Conservation (phyloP, 371 early-diverging fungal species). For the Saksenaea oblongispora region DNA sequence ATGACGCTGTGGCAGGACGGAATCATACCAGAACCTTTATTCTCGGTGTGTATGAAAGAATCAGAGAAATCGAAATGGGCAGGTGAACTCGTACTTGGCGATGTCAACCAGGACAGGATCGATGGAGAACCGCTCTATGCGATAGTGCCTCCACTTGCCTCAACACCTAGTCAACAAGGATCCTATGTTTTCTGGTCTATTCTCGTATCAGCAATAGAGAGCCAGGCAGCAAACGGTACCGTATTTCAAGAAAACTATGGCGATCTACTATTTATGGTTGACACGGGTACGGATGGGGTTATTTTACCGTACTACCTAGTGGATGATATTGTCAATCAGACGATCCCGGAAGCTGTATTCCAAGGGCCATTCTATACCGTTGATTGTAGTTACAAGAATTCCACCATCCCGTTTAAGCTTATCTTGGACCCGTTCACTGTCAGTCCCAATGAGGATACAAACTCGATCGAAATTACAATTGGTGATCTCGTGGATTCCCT, state of each 20-base stretch:
- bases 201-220: background rate
- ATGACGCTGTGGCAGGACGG: slow-evolving; percentile 6
- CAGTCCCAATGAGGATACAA: too few relatives aligned
- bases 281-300: background rate
- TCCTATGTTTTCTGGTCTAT: background rate
- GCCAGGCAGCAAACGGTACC: background rate
- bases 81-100: slow-evolving; percentile 61
- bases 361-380: background rate
- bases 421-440: background rate
- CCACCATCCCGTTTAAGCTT: background rate
- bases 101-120: slow-evolving; percentile 28
- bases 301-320: background rate
- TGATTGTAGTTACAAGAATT: background rate
- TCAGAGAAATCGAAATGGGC: slow-evolving; percentile 7
- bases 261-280: background rate
- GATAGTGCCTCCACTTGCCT: background rate
- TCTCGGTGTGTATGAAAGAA: slow-evolving; percentile 7
- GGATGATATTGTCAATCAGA: background rate
- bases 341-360: background rate
- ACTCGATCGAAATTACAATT: background rate
- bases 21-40: slow-evolving; percentile 8
- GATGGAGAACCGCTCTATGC: background rate
- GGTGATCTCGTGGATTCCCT: background rate
- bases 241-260: background rate
- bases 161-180: background rate